Evolutionary conservation across 2,329 filamentous ascomycete species (phyloP).

Genomic region (Tolypocladium sp.): DNA sequence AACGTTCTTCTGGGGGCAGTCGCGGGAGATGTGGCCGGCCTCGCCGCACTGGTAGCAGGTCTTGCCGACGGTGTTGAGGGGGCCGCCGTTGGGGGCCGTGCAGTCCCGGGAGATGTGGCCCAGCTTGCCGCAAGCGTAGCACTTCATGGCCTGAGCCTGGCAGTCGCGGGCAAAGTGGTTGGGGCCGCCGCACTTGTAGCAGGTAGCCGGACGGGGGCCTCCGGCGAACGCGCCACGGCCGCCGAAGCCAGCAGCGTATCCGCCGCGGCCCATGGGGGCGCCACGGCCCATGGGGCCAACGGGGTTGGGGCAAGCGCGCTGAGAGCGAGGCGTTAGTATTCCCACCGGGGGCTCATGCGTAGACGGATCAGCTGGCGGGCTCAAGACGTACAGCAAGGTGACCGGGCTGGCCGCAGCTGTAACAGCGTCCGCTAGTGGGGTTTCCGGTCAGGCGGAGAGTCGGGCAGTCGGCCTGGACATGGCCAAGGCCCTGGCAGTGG

Average conservation of each 20-base stretch:
- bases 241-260: conserved; percentile 49
- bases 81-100: conserved; percentile 91
- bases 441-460: conserved; percentile 85
- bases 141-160: conserved; percentile 98
- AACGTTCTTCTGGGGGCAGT: conserved; percentile 68
- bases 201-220: conserved; percentile 59
- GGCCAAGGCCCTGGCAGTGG: conserved; percentile 95
- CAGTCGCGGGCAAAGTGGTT: conserved; percentile 99
- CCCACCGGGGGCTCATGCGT: not conserved
- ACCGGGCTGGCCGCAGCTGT: conserved; percentile 88
- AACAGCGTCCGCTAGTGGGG: conserved; percentile 80
- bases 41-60: conserved; percentile 98
- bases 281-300: conserved; percentile 57
- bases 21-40: conserved; percentile 90
- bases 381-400: conserved; percentile 68
- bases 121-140: conserved; percentile 92
- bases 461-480: conserved; percentile 98
- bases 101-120: conserved; percentile 91
- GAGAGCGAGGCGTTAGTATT: not conserved
- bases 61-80: conserved; percentile 92
- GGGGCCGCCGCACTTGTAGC: conserved; percentile 72
- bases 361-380: too few species aligned
- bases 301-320: conserved; percentile 79
- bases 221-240: conserved; percentile 69
- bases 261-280: conserved; percentile 60